Percentiles rank a stretch among this genome's conserved stretches.
phyloP scores from a whole-genome alignment of 345 rosid genomes.

The Citrus medica region DNA sequence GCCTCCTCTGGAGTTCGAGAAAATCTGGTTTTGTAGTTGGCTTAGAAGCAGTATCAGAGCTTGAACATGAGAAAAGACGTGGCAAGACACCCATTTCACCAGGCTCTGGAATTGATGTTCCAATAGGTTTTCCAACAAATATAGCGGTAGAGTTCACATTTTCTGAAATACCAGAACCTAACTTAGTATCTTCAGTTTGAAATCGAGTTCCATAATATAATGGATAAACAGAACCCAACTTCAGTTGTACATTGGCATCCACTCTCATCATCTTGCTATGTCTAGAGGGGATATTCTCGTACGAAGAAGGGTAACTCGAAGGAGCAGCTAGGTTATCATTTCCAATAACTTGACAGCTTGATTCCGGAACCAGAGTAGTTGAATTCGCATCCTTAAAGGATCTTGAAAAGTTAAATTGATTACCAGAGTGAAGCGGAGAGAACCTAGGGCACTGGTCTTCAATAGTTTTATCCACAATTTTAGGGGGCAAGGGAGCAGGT shows the following conservation, averaged over 20 bases:
- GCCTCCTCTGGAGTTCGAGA: constrained; percentile 26
- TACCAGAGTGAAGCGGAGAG: constrained; percentile 24
- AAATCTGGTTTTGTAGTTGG: constrained; percentile 22
- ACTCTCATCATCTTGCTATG: constrained; percentile 27
- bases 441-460: constrained; percentile 37
- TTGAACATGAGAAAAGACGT: constrained; percentile 26
- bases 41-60: constrained; percentile 26
- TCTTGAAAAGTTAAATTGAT: constrained; percentile 32
- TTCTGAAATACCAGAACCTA: constrained; percentile 35
- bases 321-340: constrained; percentile 30
- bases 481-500: constrained; percentile 34
- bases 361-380: constrained; percentile 22
- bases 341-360: constrained; percentile 20
- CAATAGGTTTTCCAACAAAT: constrained; percentile 72
- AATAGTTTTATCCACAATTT: constrained; percentile 24
- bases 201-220: constrained; percentile 55
- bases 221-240: constrained; percentile 65
- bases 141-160: constrained; percentile 27
- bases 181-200: constrained; percentile 33
- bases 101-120: constrained; percentile 38
- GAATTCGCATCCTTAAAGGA: constrained; percentile 17
- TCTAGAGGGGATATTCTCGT: constrained; percentile 31
- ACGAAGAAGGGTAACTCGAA: constrained; percentile 36
- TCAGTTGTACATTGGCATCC: constrained; percentile 31
- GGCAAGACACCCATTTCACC: constrained; percentile 28